A percentile compares a stretch with the other conserved stretches of the same genome.
Conservation (phyloP, 2,329 filamentous ascomycete genomes). For the Dothideomycetes sp. region DNA sequence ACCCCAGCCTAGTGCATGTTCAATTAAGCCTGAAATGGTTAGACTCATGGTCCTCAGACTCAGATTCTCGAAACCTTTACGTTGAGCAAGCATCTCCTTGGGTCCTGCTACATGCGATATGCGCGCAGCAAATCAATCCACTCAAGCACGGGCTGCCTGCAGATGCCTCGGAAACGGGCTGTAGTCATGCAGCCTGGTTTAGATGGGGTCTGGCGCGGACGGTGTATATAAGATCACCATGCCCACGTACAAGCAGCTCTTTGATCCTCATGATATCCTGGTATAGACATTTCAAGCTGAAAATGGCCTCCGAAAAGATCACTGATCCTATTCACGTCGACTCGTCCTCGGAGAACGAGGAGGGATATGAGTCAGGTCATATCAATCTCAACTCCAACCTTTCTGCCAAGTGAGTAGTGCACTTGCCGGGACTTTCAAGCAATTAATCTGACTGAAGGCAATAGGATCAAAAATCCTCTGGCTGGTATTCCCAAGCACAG, state of each 20-base stretch:
- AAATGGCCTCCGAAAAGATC: constrained; percentile 1
- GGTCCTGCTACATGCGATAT: too few species aligned
- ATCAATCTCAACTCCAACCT: constrained; percentile 1
- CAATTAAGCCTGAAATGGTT: too few species aligned
- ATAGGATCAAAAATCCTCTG: constrained; percentile 41
- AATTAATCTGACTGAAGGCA: neutral
- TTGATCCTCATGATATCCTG: too few species aligned
- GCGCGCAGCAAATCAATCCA: too few species aligned
- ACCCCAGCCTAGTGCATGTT: too few species aligned
- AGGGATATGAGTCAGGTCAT: neutral
- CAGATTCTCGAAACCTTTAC: too few species aligned
- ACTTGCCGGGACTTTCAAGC: neutral
- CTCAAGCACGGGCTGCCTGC: neutral
- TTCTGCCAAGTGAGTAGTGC: neutral
- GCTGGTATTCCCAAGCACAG: constrained; percentile 40
- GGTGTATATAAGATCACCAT: too few species aligned
- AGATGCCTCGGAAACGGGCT: neutral
- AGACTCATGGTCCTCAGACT: too few species aligned
- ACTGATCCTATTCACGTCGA: neutral
- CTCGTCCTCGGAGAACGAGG: neutral
- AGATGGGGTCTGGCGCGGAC: too few species aligned
- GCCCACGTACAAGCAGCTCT: too few species aligned
- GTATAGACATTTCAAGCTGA: too few species aligned
- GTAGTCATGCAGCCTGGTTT: neutral
- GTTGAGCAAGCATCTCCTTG: too few species aligned